Conservation (phyloP, 2,329 filamentous ascomycete species). For the Thelonectria discophora region DNA sequence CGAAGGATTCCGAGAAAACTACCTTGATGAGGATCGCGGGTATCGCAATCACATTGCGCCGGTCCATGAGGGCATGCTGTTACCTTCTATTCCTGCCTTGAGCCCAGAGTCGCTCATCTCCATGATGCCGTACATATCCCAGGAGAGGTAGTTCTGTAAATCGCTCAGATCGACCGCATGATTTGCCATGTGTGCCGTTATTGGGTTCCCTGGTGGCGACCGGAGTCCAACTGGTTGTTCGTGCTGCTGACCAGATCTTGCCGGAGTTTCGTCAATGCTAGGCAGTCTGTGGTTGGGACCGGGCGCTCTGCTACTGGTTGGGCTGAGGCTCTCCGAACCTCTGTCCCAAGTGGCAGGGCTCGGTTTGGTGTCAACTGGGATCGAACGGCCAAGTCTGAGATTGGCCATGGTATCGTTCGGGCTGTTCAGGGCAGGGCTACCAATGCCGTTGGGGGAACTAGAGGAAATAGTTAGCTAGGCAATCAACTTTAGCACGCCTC, state of each 20-base stretch:
- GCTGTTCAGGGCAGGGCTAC: constrained; percentile 34
- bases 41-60: constrained; percentile 30
- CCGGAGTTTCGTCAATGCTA: constrained; percentile 35
- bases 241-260: constrained; percentile 48
- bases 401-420: constrained; percentile 35
- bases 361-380: constrained; percentile 35
- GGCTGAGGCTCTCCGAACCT: constrained; percentile 26
- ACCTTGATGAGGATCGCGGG: background rate
- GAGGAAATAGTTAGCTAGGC: background rate
- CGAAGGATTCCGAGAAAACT: background rate
- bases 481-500: background rate
- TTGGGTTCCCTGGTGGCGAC: constrained; percentile 30
- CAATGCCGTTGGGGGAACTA: constrained; percentile 32
- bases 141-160: constrained; percentile 50
- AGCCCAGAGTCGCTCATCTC: constrained; percentile 50
- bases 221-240: constrained; percentile 47
- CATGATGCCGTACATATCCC: constrained; percentile 54
- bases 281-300: constrained; percentile 24
- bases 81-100: constrained; percentile 49
- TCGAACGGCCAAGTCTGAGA: constrained; percentile 37
- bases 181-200: constrained; percentile 45
- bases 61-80: constrained; percentile 45
- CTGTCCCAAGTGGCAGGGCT: constrained; percentile 27
- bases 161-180: constrained; percentile 50
- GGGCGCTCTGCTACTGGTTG: constrained; percentile 23